A percentile compares a stretch with the other conserved stretches of the same genome.
These are phyloP conservation scores for Mycena venus DNA, from an alignment of 768 basidiomycete genomes.

Conservation along the genomic window DNA sequence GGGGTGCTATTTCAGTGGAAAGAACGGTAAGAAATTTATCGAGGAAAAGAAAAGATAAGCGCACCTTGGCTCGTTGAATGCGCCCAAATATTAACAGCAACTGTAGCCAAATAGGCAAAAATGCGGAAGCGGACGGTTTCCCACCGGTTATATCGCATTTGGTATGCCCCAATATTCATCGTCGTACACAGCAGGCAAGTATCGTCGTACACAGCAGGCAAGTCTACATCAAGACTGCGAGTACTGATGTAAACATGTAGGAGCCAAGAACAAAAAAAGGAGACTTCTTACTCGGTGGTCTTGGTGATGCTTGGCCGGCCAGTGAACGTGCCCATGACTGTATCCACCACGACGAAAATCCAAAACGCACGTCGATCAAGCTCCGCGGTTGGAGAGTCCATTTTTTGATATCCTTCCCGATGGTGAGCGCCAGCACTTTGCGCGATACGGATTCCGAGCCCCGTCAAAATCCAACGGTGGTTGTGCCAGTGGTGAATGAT, in stretches of 20 bases:
- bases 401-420: conserved; percentile 47
- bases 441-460: conserved; percentile 67
- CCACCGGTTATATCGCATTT: conserved; percentile 69
- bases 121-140: conserved; percentile 58
- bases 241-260: conserved; percentile 50
- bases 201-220: conserved; percentile 69
- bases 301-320: conserved; percentile 76
- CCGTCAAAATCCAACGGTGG: conserved; percentile 65
- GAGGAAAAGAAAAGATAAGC: background rate
- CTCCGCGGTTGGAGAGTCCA: conserved; percentile 61
- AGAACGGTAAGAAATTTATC: background rate
- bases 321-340: conserved; percentile 57
- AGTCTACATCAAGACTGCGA: conserved; percentile 76
- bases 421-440: conserved; percentile 75
- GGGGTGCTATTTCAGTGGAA: background rate
- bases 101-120: background rate
- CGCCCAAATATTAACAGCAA: conserved; percentile 8
- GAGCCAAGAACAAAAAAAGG: background rate
- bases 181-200: too few species aligned
- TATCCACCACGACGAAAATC: conserved; percentile 51
- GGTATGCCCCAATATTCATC: conserved; percentile 57
- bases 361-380: conserved; percentile 71
- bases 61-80: conserved; percentile 12
- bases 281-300: conserved; percentile 74
- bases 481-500: conserved; percentile 49